Base-by-base conservation (phyloP, 148 eudicot species). In the Silene uniflora region DNA sequence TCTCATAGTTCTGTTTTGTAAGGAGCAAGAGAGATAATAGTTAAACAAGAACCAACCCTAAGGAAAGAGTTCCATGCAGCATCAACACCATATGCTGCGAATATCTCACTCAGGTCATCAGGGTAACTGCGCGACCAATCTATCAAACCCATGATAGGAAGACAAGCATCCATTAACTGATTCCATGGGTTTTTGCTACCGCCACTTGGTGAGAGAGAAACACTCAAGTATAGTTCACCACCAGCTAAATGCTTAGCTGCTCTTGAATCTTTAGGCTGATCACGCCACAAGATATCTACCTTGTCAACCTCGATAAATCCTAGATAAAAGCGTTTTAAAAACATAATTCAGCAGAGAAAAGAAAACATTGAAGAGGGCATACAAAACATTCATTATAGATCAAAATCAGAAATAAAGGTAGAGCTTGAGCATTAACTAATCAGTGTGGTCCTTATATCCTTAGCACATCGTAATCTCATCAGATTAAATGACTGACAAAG, bases 71-170 rank as follows among this genome's bases (percentile, higher is more conserved):
- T 77, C 87, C 88, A 82, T 60, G 97, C 97, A 77, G 79, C 86
- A 87, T 89, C 97, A 61, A 90, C 86, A 54, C 97, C 97, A 79
- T 77, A 87, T 7, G 89, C 77, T 23, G 69, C 75, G 78, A 80
- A 83, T 71, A 83, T 72, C 54, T 92, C 97, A 69, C 81, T 86
- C 71, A 92, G 80, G 27, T 92, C 97, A 84, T 95, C 97, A 13
- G 97, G 98, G 83, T 90, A 85, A 75, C 97, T 95, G 42, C 88
- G 89, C n/a, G 85, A 84, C 98, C 98, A 95, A 52, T 95, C 98
- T 63, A 95, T 90, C 82, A 92, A 76, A 19, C 85, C 85, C 89
- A 87, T 88, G 79, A 95, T 84, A 19, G 77, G 86, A 76, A 92
- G 88, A 81, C 98, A 95, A 60, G 81, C 76, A 75, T 89, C 86